A percentile compares a stretch with the other conserved stretches of the same genome.
These are phyloP conservation scores for Knoxdaviesia capensis DNA, from an alignment of 2,329 filamentous ascomycete species.

Conservation along the genomic window DNA sequence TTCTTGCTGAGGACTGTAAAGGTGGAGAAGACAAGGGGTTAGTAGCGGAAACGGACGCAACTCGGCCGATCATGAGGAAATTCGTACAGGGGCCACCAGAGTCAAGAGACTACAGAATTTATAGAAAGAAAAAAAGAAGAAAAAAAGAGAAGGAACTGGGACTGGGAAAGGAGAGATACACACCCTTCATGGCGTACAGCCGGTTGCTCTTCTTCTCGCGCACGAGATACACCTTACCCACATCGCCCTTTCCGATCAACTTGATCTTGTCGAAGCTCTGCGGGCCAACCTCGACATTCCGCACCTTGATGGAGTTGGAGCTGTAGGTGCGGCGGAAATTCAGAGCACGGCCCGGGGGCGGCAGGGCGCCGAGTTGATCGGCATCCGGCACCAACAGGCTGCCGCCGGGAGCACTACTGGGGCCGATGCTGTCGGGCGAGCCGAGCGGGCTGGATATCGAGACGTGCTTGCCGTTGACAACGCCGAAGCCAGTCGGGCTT, in stretches of 20 bases:
- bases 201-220: conserved; percentile 93
- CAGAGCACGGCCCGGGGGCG: conserved; percentile 46
- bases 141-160: background rate
- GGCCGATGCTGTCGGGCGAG: conserved; percentile 9
- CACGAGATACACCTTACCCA: conserved; percentile 94
- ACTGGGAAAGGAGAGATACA: conserved; percentile 8
- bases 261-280: conserved; percentile 99
- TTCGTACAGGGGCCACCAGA: background rate
- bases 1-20: conserved; percentile 83
- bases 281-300: conserved; percentile 89
- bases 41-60: conserved; percentile 9
- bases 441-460: conserved; percentile 9
- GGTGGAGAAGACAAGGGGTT: conserved; percentile 9
- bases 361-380: conserved; percentile 38
- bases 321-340: conserved; percentile 91
- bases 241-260: conserved; percentile 94
- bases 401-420: conserved; percentile 6
- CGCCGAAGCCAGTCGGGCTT: conserved; percentile 20
- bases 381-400: conserved; percentile 20
- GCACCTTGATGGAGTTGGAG: conserved; percentile 96
- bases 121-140: background rate
- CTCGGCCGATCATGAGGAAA: background rate
- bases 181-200: conserved; percentile 97
- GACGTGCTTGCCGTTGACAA: conserved; percentile 12
- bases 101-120: background rate